Evolutionary conservation across 176 grass and related monocot genomes (phyloP), one percentile per base, ranked within the genome.

Genomic region (Paspalum notatum): DNA sequence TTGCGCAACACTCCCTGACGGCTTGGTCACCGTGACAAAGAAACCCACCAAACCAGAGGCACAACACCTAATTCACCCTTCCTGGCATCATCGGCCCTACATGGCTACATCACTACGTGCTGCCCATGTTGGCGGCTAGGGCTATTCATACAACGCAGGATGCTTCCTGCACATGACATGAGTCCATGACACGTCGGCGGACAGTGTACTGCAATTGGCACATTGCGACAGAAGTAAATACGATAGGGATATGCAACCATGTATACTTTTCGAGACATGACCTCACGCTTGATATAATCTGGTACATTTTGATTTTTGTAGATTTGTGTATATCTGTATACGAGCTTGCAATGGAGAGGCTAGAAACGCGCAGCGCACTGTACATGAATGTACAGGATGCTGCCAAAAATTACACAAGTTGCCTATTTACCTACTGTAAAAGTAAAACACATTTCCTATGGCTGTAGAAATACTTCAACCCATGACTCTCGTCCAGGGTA

Each of bases 71-170:
- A 56, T 44, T 66, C 17, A 55, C 48, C 24, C 39, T 56, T 75
- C 55, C 71, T 32, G 48, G 24, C 43, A 45, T 21, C 21, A 22
- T 4, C 61, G 61, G 39, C 15, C 56, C 68, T 25, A 74, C 47
- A 32, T 75, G 38, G 26, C 22, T n/a, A 24, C 38, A 45, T 83
- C 48, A 11, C 22, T 51, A 22, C 4, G 49, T 64, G 32, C 4
- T 55, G 49, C 5, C 71, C 38, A 75, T 22, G 50, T 83, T 47
- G 71, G 40, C 14, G 38, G 57, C 22, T 56, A 66, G 25, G n/a
- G n/a, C 66, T 39, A 66, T 25, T 74, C 50, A 67, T 49, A 42
- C 69, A 83, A 13, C 32, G 59, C 20, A 42, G 48, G 71, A 45
- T 74, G 71, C 71, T 66, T 25, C 38, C 47, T 42, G 20, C 43